A percentile compares a stretch with the other conserved stretches of the same genome.
phyloP scores from a whole-genome alignment of 495 filamentous ascomycete genomes.

The Lasiosphaeris hirsuta region DNA sequence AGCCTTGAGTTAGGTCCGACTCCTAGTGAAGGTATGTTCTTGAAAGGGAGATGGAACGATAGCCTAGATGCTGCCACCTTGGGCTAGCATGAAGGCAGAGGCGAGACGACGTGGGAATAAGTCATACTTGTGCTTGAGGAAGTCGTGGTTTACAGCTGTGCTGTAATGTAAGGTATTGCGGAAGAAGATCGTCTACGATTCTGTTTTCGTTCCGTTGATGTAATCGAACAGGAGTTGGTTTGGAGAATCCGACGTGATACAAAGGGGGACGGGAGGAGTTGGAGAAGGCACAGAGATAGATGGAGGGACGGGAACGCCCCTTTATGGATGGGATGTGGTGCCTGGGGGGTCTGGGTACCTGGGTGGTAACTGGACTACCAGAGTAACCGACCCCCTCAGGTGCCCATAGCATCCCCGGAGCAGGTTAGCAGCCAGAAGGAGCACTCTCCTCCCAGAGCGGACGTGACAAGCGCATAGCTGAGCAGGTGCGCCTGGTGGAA shows the following conservation, averaged over 20 bases:
- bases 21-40: too few species aligned
- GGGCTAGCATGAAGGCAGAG: too few species aligned
- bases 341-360: too few species aligned
- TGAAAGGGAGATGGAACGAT: too few species aligned
- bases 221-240: not conserved
- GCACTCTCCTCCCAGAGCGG: not conserved
- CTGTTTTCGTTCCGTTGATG: not conserved
- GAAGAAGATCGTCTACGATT: too few species aligned
- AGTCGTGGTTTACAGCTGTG: too few species aligned
- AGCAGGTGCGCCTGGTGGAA: conserved; percentile 18
- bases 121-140: too few species aligned
- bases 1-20: not conserved
- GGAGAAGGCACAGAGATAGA: conserved; percentile 7
- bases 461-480: conserved; percentile 12
- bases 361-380: conserved; percentile 2
- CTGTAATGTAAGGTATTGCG: too few species aligned
- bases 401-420: not conserved
- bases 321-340: conserved; percentile 23
- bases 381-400: not conserved
- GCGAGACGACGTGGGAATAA: too few species aligned
- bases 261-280: conserved; percentile 15
- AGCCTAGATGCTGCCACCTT: too few species aligned
- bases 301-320: conserved; percentile 18
- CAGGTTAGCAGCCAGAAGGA: not conserved
- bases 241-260: conserved; percentile 15